phyloP scores from a whole-genome alignment of 768 basidiomycete species.

The Xanthoconium stramineum region DNA sequence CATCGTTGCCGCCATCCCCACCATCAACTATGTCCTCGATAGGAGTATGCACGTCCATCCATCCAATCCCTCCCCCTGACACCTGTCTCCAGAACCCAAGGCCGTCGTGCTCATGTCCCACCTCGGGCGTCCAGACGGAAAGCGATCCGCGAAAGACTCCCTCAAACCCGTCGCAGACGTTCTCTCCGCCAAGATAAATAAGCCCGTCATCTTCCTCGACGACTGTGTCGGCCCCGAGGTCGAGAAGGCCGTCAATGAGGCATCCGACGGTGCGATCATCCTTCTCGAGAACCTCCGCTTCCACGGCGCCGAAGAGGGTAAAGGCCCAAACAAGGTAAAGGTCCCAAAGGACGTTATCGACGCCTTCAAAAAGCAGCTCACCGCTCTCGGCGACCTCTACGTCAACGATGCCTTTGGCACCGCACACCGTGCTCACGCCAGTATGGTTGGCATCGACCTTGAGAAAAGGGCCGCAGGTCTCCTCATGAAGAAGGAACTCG shows the following conservation, averaged over 20 bases:
- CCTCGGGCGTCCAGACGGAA: conserved; percentile 94
- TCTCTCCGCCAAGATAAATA: conserved; percentile 43
- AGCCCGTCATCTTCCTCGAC: conserved; percentile 73
- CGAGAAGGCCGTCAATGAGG: conserved; percentile 67
- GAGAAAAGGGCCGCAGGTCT: conserved; percentile 92
- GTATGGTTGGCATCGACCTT: conserved; percentile 96
- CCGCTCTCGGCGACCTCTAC: conserved; percentile 92
- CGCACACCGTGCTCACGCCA: conserved; percentile 96
- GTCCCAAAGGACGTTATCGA: conserved; percentile 80
- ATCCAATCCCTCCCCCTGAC: background rate
- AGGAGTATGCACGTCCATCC: conserved; percentile 48
- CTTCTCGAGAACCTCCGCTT: conserved; percentile 97
- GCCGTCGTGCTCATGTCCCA: conserved; percentile 95
- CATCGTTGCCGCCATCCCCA: conserved; percentile 94
- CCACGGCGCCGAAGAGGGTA: conserved; percentile 98
- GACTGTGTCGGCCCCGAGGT: conserved; percentile 87
- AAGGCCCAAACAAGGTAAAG: conserved; percentile 94
- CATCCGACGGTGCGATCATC: conserved; percentile 66
- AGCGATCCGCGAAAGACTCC: conserved; percentile 84
- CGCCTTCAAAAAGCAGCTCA: conserved; percentile 84
- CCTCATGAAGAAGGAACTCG: conserved; percentile 97
- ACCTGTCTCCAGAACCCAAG: conserved; percentile 56
- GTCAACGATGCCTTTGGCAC: conserved; percentile 99
- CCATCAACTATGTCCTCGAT: conserved; percentile 89
- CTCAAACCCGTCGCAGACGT: conserved; percentile 81